Conservation (phyloP, 2,329 filamentous ascomycete species). For the Sarocladium strictum region DNA sequence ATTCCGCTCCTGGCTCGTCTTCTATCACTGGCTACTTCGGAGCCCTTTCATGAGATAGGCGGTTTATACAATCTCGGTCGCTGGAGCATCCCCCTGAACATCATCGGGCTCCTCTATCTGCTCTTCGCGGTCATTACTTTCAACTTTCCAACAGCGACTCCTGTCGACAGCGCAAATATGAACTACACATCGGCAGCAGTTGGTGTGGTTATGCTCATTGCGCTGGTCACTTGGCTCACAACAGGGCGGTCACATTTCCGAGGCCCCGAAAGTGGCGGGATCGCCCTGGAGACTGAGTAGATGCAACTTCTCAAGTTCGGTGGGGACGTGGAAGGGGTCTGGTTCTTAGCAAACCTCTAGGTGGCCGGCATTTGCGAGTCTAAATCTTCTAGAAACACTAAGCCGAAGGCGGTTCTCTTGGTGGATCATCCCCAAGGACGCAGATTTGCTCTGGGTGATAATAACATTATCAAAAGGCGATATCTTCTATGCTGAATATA, state of each 20-base stretch:
- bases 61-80: not conserved
- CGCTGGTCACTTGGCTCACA: not conserved
- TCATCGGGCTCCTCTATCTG: not conserved
- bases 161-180: not conserved
- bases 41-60: not conserved
- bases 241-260: not conserved
- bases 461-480: too few species aligned
- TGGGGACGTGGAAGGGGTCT: too few species aligned
- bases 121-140: not conserved
- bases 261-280: not conserved
- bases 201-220: not conserved
- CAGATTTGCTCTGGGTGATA: too few species aligned
- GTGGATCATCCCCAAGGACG: too few species aligned
- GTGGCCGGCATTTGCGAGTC: too few species aligned
- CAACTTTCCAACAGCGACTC: not conserved
- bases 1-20: not conserved
- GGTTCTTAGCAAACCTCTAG: too few species aligned
- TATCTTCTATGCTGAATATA: too few species aligned
- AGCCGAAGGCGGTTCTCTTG: too few species aligned
- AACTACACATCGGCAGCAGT: not conserved
- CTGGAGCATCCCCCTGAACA: not conserved
- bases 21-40: not conserved
- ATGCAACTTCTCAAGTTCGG: too few species aligned
- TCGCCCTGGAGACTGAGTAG: not conserved
- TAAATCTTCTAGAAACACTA: too few species aligned